A percentile compares a stretch with the other conserved stretches of the same genome.
These are phyloP conservation scores for Monosporascus sp. DNA, from an alignment of 2,329 filamentous ascomycete genomes.

Conservation along the genomic window DNA sequence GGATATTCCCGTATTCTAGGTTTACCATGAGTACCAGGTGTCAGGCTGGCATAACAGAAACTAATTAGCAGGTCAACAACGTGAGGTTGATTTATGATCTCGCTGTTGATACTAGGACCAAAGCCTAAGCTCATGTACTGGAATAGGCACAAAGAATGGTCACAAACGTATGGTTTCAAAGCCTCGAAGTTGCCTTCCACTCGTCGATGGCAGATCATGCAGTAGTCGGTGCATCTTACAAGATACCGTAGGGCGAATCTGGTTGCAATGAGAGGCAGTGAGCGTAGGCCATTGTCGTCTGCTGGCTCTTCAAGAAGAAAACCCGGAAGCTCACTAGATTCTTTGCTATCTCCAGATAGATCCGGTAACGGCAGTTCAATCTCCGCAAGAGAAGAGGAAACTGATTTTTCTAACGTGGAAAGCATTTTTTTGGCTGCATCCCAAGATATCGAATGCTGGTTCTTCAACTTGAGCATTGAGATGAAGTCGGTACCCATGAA, in stretches of 20 bases:
- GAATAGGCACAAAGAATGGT: conserved; percentile 69
- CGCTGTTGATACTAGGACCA: conserved; percentile 78
- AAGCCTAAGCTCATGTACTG: conserved; percentile 86
- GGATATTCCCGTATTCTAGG: conserved; percentile 38
- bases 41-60: conserved; percentile 66
- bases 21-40: conserved; percentile 3
- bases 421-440: conserved; percentile 52
- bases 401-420: conserved; percentile 1
- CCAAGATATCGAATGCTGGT: conserved; percentile 54
- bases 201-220: conserved; percentile 74
- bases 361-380: not conserved
- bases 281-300: conserved; percentile 25
- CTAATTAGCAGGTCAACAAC: conserved; percentile 81
- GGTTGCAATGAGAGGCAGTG: conserved; percentile 55
- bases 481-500: conserved; percentile 64
- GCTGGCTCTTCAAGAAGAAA: conserved; percentile 1
- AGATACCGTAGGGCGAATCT: conserved; percentile 76
- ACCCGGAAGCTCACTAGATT: not conserved
- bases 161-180: conserved; percentile 76
- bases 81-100: conserved; percentile 71
- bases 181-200: conserved; percentile 61
- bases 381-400: conserved; percentile 4
- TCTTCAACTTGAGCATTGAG: conserved; percentile 55
- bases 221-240: conserved; percentile 78
- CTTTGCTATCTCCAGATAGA: not conserved